Evolutionary conservation across 1,284 basidiomycete genomes (phyloP), one percentile per base, ranked within the genome.

Genomic region (Ganoderma lucidum): DNA sequence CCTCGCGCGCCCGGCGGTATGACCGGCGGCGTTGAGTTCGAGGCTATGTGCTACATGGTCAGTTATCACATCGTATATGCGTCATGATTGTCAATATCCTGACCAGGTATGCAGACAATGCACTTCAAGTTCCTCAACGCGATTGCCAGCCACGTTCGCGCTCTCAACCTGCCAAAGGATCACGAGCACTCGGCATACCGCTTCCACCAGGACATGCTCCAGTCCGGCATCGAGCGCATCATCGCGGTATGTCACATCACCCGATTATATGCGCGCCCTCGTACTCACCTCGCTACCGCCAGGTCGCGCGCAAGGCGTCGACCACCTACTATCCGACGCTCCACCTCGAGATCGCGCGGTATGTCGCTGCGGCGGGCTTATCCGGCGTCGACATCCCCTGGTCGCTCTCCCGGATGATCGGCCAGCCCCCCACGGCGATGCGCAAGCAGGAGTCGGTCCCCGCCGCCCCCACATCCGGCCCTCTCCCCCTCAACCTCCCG

Each of bases 11-110:
- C 98, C 0, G 96, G 96, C 8, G 97, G 97, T 8, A 98, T 99
- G 90, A 99, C 98, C 0, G 98, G 97, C 9, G 97, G 98, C 12
- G 98, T 99, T 12, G 97, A 99, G 79, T 97, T 93, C 78, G 97
- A 99, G 81, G 97, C 97, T 0, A 98, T 99, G 92, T 88, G 88
- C 17, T 99, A 99, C 80, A 90, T 97, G 75, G 96, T 97, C 77
- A 75, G 93, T 83, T 23, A 28, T 17, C 15, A 32, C 19, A 23
- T 23, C 23, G 23, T 23, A 23, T 23, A 23, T 39, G 35, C 30
- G 58, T 28, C 2, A 41, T 28, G 19, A 12, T 14, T 23, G 39
- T 1, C 56, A 37, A 37, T 28, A 19, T 60, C 12, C 66, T 64
- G 19, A 64, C 45, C 2, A 51, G 42, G 15, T 48, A 51, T 9